Evolutionary conservation across 2,329 filamentous ascomycete species (phyloP), one percentile per base, ranked within the genome.

Genomic region (Coniochaeta sp.): DNA sequence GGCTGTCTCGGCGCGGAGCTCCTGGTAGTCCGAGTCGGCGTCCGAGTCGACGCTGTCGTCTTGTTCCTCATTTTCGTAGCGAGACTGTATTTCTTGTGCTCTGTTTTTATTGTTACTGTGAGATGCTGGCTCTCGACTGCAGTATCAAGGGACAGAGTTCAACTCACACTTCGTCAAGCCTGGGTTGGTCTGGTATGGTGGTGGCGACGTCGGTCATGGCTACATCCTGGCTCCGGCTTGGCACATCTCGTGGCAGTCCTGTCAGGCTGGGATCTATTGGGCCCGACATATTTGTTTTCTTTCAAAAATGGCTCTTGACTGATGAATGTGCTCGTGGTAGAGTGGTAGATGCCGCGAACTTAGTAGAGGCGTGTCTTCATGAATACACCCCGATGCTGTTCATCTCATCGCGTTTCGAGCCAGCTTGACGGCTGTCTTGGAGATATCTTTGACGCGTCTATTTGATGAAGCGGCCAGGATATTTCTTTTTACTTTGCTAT

Each of bases 1-100:
- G 26, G 68, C 72, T 58, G 77, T 74, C 47, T 73, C 71, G 38
- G 71, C 72, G 57, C 72, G 69, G 17, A 77, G 72, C 57, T 76
- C 73, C 12, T 71, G 70, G 55, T 74, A 73, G 61, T 78, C 77
- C 9, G 76, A 77, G 63, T 78, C 75, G 19, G 70, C 72, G 57
- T 75, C 72, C 8, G 71, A 74, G n/a, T 69, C 64, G 59, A 72
- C 66, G 60, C 63, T 65, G 4, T 60, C 64, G 4, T 60, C 64
- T 12, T 62, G 64, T 14, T 67, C 61, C 24, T 69, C 67, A 3
- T 66, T 65, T 8, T 65, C 62, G 50, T 65, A 62, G 59, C 38
- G 55, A 24, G 22, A 42, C 26, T 57, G 54, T 6, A 34, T 38
- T 38, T 55, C 54, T 34, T 26, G 54, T 19, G 54, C 32, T 28